Evolutionary conservation across 352 stramenopile genomes (phyloP).

Genomic region (Phytophthora vignae): DNA sequence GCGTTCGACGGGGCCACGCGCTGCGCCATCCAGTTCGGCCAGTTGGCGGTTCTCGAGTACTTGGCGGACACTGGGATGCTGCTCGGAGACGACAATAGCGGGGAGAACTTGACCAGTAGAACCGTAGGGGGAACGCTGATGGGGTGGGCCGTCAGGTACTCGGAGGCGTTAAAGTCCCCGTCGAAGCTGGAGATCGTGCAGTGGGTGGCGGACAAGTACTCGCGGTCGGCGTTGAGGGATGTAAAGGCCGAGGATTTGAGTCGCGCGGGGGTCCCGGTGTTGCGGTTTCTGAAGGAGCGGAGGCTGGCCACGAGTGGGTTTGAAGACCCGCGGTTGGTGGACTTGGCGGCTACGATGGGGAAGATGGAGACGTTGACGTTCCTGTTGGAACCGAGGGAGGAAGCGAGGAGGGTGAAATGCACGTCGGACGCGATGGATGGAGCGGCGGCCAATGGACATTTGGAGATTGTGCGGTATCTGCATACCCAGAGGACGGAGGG

Average conservation of each 20-base stretch:
- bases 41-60: constrained; percentile 37
- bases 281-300: constrained; percentile 24
- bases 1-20: constrained; percentile 27
- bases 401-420: constrained; percentile 13
- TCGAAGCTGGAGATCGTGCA: constrained; percentile 39
- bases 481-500: constrained; percentile 21
- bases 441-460: constrained; percentile 43
- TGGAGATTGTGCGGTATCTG: constrained; percentile 49
- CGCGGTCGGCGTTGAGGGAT: constrained; percentile 16
- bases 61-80: constrained; percentile 23
- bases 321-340: constrained; percentile 33
- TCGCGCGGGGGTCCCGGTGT: constrained; percentile 27
- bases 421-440: constrained; percentile 44
- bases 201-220: constrained; percentile 33
- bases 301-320: constrained; percentile 26
- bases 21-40: constrained; percentile 45
- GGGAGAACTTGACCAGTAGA: constrained; percentile 15
- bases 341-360: constrained; percentile 37
- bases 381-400: constrained; percentile 15
- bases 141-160: constrained; percentile 40
- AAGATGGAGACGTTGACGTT: constrained; percentile 32
- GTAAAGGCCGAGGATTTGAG: constrained; percentile 42
- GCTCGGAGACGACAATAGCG: constrained; percentile 1
- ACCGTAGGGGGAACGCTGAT: constrained; percentile 30
- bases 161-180: constrained; percentile 10